Evolutionary conservation across 106 monocot genomes (phyloP).

Genomic region (Allium cepa): DNA sequence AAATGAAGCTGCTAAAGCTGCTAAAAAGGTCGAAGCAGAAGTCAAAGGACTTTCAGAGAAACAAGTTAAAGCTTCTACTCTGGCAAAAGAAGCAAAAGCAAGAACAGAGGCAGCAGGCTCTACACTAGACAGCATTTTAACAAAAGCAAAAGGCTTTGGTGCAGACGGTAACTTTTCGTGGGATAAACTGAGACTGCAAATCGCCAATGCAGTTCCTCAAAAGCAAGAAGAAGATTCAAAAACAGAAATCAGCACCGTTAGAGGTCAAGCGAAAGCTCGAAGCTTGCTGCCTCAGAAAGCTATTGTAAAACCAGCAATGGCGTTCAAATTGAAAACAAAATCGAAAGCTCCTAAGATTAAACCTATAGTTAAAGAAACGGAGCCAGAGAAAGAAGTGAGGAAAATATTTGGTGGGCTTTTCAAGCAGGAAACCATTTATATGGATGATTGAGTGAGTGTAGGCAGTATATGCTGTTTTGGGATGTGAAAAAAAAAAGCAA

Average conservation of each 20-base stretch:
- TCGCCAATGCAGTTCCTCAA: constrained; percentile 27
- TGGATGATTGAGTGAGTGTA: constrained; percentile 35
- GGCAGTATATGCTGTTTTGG: too few species aligned
- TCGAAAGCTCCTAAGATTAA: background rate
- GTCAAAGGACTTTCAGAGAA: constrained; percentile 26
- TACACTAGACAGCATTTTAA: constrained; percentile 40
- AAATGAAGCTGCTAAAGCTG: constrained; percentile 27
- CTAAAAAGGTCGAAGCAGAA: constrained; percentile 42
- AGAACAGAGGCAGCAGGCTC: constrained; percentile 35
- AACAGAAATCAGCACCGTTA: constrained; percentile 47
- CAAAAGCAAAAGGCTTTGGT: constrained; percentile 38
- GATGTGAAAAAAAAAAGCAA: too few species aligned
- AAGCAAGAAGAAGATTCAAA: constrained; percentile 23
- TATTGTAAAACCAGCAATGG: constrained; percentile 29
- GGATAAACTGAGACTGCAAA: constrained; percentile 61
- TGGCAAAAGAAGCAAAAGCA: constrained; percentile 16
- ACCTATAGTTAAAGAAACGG: constrained; percentile 13
- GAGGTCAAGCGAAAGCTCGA: constrained; percentile 66
- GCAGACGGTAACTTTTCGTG: constrained; percentile 51
- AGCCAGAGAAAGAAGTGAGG: constrained; percentile 23
- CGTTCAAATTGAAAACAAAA: background rate
- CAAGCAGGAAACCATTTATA: constrained; percentile 80
- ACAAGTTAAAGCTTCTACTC: constrained; percentile 30
- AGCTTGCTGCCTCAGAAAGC: constrained; percentile 49
- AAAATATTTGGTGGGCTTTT: constrained; percentile 84